Base-by-base conservation (phyloP, 164 flowering plant species). In the Nymphaea colorata region DNA sequence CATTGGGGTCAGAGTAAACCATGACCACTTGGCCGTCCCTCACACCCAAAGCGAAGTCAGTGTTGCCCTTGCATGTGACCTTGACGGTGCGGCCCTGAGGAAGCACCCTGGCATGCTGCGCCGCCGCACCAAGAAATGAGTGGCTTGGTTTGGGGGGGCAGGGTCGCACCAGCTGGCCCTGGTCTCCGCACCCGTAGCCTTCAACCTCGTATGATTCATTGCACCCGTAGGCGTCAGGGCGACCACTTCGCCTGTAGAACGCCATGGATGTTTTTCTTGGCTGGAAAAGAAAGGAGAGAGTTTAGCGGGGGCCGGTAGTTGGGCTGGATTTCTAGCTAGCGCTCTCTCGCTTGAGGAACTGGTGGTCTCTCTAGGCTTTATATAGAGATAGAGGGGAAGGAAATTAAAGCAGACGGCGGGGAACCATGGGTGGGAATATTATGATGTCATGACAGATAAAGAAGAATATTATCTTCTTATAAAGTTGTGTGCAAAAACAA, bases 61-160 rank as follows among this genome's bases (percentile, higher is more conserved):
- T 61, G 64, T 61, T 61, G n/a, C 64, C 64, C 64, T 61, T 61
- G 64, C 36, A 61, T n/a, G 64, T n/a, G 64, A 61, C 36, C 64
- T n/a, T 61, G 7, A 61, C 64, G 41, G 64, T 61, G 36, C 41
- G 64, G 64, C 64, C 64, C 41, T 61, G 64, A 8, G 64, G 64
- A n/a, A 61, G 64, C 11, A 61, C 64, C 16, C 5, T 11, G 7
- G 2, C 4, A 11, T 61, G 36, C 36, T 25, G 36, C 36, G 11
- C 55, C 12, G 55, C 12, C 3, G 55, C 55, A 47, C 11, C 55
- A 7, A 47, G 55, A 47, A 47, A 47, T 6, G 55, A 47, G 55
- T 47, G 7, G 55, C 12, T 7, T 6, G 3, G 11, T 14, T 6
- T 47, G 55, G 55, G 55, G 55, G 55, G 12, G 55, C 55, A 47